Base-by-base conservation (phyloP, 1,139 yeast genomes). In the Kurtzmaniella natalensis region DNA sequence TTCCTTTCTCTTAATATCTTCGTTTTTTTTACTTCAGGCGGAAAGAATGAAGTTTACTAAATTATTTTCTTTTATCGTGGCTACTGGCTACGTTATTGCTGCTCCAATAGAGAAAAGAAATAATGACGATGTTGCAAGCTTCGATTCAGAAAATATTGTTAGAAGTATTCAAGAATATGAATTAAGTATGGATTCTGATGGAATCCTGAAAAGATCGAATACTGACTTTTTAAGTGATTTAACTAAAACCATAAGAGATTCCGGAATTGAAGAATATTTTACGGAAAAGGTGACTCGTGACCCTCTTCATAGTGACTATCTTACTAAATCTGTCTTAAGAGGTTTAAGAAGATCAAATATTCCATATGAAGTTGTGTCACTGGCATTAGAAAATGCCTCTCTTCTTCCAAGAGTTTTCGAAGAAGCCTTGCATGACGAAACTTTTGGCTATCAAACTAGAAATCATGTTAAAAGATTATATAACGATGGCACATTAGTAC, bases 341-440 rank as follows among this genome's bases (percentile, higher is more conserved):
- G 46, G 49, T 25, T 45, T 58, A 26, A 40, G 47, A 7, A 30
- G 41, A 18, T 43, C 45, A 8, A 40, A 42, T 18, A 47, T 57
- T 31, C 51, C 53, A 35, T 42, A 40, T 11, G 36, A 42, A 14
- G 28, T 49, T 11, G 41, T 59, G 26, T 35, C 38, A 18, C 33
- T 39, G 25, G 46, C 53, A n/a, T 43, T 55, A 33, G 38, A 46
- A 17, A 34, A 40, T 23, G 41, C 48, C 13, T 53, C 51, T 9
- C 43, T 45, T 32, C 43, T 49, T 21, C 33, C 41, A 21, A 43
- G 44, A 15, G 56, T 59, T 34, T 51, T 53, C 39, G 45, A 42
- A 25, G 41, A 47, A 13, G 45, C 57, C 23, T 47, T 55, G 25
- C 46, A 48, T 29, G 57, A 58, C 38, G 41, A 45, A 3, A 56